Percentiles rank a stretch among this genome's conserved stretches.
phyloP scores from a whole-genome alignment of 164 flowering plant species.

The Dillenia suffruticosa region DNA sequence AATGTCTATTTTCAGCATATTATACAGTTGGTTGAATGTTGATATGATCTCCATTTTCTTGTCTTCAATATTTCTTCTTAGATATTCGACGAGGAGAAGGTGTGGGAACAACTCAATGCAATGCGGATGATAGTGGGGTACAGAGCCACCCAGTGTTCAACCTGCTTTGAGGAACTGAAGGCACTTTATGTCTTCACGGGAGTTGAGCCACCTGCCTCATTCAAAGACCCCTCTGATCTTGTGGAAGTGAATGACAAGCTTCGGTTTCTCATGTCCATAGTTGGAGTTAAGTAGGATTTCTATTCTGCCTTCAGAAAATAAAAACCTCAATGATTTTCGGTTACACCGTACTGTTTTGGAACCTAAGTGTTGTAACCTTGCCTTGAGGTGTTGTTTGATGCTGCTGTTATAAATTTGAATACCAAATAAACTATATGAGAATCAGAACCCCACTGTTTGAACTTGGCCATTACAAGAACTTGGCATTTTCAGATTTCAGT shows the following conservation, averaged over 20 bases:
- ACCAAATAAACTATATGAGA: no score
- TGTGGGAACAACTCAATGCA: slow-evolving; percentile 63
- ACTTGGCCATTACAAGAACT: no score
- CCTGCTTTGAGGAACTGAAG: slow-evolving; percentile 59
- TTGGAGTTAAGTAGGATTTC: slow-evolving; percentile 58
- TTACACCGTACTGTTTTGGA: no score
- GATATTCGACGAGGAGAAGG: slow-evolving; percentile 34
- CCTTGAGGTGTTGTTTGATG: no score
- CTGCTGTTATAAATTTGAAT: no score
- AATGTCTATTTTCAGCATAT: slow-evolving; percentile 26
- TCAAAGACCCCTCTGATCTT: slow-evolving; percentile 34
- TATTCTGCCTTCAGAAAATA: neutral
- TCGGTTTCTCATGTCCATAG: slow-evolving; percentile 65
- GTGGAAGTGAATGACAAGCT: slow-evolving; percentile 46
- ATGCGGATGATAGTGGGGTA: slow-evolving; percentile 68
- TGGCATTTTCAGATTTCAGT: no score
- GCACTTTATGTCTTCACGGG: slow-evolving; percentile 80
- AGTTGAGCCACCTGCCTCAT: slow-evolving; percentile 63
- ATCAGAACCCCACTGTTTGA: no score
- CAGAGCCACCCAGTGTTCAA: slow-evolving; percentile 26
- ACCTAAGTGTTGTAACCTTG: no score
- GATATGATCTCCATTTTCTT: no score
- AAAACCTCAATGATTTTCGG: neutral
- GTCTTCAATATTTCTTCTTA: neutral
- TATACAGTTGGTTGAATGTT: no score